phyloP scores from a whole-genome alignment of 805 yeast species.

The Kockiozyma suomiensis region DNA sequence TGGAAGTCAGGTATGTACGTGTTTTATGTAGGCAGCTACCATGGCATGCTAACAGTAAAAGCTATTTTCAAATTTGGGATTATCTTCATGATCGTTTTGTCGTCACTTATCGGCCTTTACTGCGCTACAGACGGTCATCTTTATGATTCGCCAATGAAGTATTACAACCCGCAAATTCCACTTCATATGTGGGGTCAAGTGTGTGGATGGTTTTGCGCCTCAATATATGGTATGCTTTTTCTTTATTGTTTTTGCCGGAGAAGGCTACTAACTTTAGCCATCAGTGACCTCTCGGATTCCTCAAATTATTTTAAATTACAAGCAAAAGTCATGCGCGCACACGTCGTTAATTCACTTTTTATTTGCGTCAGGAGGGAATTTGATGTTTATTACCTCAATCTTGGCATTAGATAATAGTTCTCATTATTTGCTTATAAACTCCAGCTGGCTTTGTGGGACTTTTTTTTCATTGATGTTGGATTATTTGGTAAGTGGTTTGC shows the following conservation, averaged over 20 bases:
- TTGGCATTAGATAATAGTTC: constrained; percentile 66
- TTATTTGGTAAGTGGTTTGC: constrained; percentile 28
- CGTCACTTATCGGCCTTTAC: constrained; percentile 48
- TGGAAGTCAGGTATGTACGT: constrained; percentile 30
- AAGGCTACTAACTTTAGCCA: too few species aligned
- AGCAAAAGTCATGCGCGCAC: constrained; percentile 92
- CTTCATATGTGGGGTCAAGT: constrained; percentile 80
- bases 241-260: background rate
- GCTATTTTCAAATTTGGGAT: constrained; percentile 77
- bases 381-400: constrained; percentile 86
- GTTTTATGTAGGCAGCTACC: background rate
- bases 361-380: constrained; percentile 92
- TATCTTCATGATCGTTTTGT: constrained; percentile 74
- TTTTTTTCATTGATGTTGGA: constrained; percentile 85
- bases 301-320: constrained; percentile 80
- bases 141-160: constrained; percentile 40
- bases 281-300: constrained; percentile 70
- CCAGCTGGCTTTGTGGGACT: constrained; percentile 92
- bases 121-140: constrained; percentile 47
- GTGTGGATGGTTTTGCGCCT: constrained; percentile 68
- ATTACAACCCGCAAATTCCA: constrained; percentile 47
- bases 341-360: constrained; percentile 89
- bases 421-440: constrained; percentile 74
- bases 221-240: constrained; percentile 39
- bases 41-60: constrained; percentile 41